Percentiles rank a stretch among this genome's conserved stretches.
Conservation (phyloP, 129 eudicot species). For the Artemisia argyi region DNA sequence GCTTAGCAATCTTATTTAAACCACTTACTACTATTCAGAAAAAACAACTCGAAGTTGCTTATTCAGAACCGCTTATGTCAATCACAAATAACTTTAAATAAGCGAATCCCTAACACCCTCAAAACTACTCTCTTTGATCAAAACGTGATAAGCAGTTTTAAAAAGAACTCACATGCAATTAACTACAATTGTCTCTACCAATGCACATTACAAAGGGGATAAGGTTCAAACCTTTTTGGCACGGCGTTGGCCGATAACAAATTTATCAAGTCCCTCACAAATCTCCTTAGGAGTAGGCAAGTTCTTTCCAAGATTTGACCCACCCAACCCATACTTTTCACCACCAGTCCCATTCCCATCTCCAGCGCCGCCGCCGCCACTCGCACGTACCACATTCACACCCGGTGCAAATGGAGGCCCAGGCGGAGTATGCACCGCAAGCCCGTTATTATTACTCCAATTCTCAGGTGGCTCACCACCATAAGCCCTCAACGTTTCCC, state of each 20-base stretch:
- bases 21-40: too few species aligned
- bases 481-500: slow-evolving; percentile 69
- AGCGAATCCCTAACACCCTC: not conserved
- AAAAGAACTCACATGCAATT: too few species aligned
- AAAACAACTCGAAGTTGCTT: too few species aligned
- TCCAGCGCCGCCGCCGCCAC: slow-evolving; percentile 37
- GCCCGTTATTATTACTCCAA: slow-evolving; percentile 55
- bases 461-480: slow-evolving; percentile 70
- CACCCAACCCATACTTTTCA: slow-evolving; percentile 80
- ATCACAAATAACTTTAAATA: too few species aligned
- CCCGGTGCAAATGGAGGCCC: slow-evolving; percentile 90
- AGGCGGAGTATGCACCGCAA: slow-evolving; percentile 72
- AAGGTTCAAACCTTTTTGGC: slow-evolving; percentile 74
- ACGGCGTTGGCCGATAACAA: slow-evolving; percentile 84
- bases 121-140: too few species aligned
- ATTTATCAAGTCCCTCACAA: slow-evolving; percentile 83
- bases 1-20: too few species aligned
- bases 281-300: slow-evolving; percentile 98
- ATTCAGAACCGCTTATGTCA: too few species aligned
- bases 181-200: too few species aligned
- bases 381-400: slow-evolving; percentile 52
- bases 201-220: slow-evolving; percentile 16
- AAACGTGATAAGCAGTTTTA: too few species aligned
- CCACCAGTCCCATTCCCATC: slow-evolving; percentile 34
- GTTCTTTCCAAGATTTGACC: slow-evolving; percentile 76